Conservation (phyloP, 2,329 filamentous ascomycete genomes). For the Lasiodiplodia gonubiensis region DNA sequence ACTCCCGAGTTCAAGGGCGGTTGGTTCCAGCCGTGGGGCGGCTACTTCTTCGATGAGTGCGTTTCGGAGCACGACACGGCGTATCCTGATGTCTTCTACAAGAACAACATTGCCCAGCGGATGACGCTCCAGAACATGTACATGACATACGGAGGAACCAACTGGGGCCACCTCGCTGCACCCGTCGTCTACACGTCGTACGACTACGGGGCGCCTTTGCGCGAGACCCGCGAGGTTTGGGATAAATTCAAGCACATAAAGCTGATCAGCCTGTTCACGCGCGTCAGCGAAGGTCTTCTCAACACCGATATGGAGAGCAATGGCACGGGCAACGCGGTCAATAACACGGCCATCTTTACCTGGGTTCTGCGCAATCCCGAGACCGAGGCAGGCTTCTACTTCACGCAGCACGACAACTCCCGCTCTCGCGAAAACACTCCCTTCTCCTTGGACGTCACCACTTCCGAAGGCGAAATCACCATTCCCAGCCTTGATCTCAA, state of each 20-base stretch:
- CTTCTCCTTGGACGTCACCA: constrained; percentile 63
- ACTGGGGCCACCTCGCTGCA: constrained; percentile 65
- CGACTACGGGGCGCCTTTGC: constrained; percentile 68
- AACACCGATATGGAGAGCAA: constrained; percentile 62
- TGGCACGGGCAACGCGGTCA: constrained; percentile 56
- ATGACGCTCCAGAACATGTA: constrained; percentile 67
- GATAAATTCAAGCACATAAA: constrained; percentile 70
- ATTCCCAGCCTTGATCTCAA: constrained; percentile 64
- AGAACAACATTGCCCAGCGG: constrained; percentile 65
- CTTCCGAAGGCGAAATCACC: constrained; percentile 60
- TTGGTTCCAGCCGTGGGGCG: constrained; percentile 67
- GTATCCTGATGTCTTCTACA: constrained; percentile 69
- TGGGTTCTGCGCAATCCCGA: constrained; percentile 65
- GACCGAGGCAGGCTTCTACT: constrained; percentile 64
- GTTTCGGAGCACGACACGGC: constrained; percentile 61
- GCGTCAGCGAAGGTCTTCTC: constrained; percentile 62
- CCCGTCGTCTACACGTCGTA: constrained; percentile 64
- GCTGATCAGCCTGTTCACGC: constrained; percentile 64
- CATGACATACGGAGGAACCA: constrained; percentile 70
- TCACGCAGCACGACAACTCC: constrained; percentile 61
- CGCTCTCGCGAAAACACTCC: constrained; percentile 57
- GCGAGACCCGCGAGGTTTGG: constrained; percentile 62
- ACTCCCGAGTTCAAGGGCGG: constrained; percentile 67
- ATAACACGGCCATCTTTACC: constrained; percentile 58
- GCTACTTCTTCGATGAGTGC: constrained; percentile 60